phyloP scores from a whole-genome alignment of 495 filamentous ascomycete species.

The Lasiosphaeria ovina region DNA sequence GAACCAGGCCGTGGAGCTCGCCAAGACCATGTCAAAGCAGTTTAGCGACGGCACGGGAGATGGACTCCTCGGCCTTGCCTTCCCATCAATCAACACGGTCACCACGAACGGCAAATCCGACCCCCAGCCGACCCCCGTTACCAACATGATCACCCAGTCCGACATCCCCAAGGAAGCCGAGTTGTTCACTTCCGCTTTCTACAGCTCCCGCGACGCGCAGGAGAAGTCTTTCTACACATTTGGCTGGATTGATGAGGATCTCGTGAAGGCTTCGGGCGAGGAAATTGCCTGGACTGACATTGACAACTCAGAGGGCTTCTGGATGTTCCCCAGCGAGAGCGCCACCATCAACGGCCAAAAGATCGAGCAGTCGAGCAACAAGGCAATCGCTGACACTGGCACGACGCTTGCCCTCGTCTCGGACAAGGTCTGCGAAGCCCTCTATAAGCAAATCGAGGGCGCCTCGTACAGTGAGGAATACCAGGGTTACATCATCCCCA shows the following conservation, averaged over 20 bases:
- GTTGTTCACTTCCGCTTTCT: conserved; percentile 75
- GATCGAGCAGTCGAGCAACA: conserved; percentile 59
- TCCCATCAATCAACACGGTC: conserved; percentile 68
- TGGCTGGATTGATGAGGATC: conserved; percentile 69
- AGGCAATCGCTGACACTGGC: conserved; percentile 78
- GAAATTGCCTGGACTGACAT: conserved; percentile 63
- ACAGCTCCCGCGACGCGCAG: conserved; percentile 58
- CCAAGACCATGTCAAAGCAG: conserved; percentile 59
- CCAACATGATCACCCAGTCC: conserved; percentile 70
- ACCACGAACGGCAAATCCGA: conserved; percentile 41
- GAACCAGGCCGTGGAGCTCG: conserved; percentile 68
- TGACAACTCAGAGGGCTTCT: conserved; percentile 71
- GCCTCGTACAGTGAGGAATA: conserved; percentile 59
- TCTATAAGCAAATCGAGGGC: conserved; percentile 71
- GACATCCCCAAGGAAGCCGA: conserved; percentile 61
- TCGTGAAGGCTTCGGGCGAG: conserved; percentile 53
- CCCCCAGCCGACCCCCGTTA: conserved; percentile 65
- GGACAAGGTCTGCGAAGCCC: conserved; percentile 61
- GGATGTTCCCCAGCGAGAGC: conserved; percentile 63
- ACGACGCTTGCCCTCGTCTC: conserved; percentile 71
- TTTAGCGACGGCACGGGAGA: conserved; percentile 63
- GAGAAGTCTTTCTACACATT: conserved; percentile 75
- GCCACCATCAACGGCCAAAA: conserved; percentile 60
- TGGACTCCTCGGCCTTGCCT: conserved; percentile 73
- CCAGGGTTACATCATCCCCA: conserved; percentile 70